These are phyloP conservation scores for Plasmodium malariae DNA, from an alignment of 169 alveolate genomes.

Conservation along the genomic window DNA sequence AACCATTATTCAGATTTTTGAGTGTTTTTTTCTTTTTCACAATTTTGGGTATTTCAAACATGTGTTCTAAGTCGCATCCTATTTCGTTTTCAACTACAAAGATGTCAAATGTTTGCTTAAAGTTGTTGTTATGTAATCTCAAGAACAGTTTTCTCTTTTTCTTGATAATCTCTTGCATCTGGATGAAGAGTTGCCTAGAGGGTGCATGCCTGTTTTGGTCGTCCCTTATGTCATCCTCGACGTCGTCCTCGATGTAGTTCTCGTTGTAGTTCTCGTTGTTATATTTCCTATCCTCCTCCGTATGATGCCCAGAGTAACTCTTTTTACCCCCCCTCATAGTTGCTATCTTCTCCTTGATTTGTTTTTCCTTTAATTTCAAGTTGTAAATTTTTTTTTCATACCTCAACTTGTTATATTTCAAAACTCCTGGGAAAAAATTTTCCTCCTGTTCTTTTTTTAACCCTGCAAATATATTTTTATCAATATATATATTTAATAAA, in stretches of 20 bases:
- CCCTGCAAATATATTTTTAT: slow-evolving; percentile 44
- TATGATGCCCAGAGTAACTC: background rate
- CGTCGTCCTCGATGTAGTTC: background rate
- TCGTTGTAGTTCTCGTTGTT: background rate
- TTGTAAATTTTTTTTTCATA: slow-evolving; percentile 48
- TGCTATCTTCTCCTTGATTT: slow-evolving; percentile 18
- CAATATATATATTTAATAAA: slow-evolving; percentile 18
- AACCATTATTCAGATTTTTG: background rate
- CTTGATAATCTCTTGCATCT: slow-evolving; percentile 9
- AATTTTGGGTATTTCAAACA: slow-evolving; percentile 58
- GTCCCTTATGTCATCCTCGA: background rate
- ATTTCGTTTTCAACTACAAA: slow-evolving; percentile 56
- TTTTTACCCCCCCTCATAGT: background rate
- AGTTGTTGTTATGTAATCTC: slow-evolving; percentile 40
- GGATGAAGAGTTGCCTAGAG: background rate
- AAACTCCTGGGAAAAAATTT: slow-evolving; percentile 60
- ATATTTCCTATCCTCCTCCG: background rate
- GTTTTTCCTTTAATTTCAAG: slow-evolving; percentile 50
- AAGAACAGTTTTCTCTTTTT: slow-evolving; percentile 52
- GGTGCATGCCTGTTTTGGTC: background rate
- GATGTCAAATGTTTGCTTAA: slow-evolving; percentile 53
- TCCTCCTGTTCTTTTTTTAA: slow-evolving; percentile 68
- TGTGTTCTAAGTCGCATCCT: slow-evolving; percentile 19
- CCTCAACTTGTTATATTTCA: slow-evolving; percentile 55
- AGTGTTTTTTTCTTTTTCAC: slow-evolving; percentile 51